These are phyloP conservation scores for Leucosporidium scottii DNA, from an alignment of 768 basidiomycete genomes.

Conservation along the genomic window DNA sequence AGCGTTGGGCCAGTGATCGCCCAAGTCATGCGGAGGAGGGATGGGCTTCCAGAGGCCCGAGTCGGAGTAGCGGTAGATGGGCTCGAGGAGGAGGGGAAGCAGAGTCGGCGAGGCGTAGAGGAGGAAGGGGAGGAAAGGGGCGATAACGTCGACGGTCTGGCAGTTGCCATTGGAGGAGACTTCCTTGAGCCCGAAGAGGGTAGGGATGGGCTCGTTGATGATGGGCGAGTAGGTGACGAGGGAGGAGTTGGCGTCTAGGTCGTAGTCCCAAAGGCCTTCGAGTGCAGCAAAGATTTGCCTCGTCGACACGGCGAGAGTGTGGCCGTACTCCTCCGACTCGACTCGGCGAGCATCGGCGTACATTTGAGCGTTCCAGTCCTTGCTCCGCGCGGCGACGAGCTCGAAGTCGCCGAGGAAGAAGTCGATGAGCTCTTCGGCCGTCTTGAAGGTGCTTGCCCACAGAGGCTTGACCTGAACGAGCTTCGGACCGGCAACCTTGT, in stretches of 20 bases:
- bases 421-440: background rate
- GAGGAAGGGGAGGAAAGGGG: conserved; percentile 27
- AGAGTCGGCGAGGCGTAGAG: conserved; percentile 26
- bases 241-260: background rate
- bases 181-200: conserved; percentile 18
- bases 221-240: conserved; percentile 9
- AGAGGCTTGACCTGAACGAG: conserved; percentile 2
- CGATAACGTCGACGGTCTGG: conserved; percentile 22
- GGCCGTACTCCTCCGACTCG: conserved; percentile 21
- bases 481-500: background rate
- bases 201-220: conserved; percentile 10
- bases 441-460: conserved; percentile 12
- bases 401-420: conserved; percentile 13
- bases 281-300: conserved; percentile 24
- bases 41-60: conserved; percentile 16
- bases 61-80: conserved; percentile 23
- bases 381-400: background rate
- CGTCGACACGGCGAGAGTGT: conserved; percentile 16
- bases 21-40: conserved; percentile 29
- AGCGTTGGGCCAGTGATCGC: conserved; percentile 30
- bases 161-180: conserved; percentile 32
- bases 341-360: conserved; percentile 23
- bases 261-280: conserved; percentile 23
- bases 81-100: conserved; percentile 27
- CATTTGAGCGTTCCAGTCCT: conserved; percentile 21